Evolutionary conservation across 345 rosid genomes (phyloP).

Genomic region (Theobroma cacao): DNA sequence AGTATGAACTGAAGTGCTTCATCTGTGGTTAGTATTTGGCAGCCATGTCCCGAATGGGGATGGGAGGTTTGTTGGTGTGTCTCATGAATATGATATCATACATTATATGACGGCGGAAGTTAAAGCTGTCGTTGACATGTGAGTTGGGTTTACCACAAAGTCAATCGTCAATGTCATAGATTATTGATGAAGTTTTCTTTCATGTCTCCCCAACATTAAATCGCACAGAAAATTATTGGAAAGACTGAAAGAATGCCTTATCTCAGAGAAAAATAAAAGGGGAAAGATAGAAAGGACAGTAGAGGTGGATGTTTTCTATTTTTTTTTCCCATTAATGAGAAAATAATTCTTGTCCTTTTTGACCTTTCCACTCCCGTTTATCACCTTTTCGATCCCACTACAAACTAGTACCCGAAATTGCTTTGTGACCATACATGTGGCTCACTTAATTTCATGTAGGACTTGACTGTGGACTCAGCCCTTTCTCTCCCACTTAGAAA

Average conservation of each 20-base stretch:
- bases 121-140: not conserved
- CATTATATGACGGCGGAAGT: not conserved
- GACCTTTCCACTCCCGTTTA: no score
- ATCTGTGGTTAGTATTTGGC: not conserved
- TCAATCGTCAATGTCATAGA: not conserved
- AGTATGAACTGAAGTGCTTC: not conserved
- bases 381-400: not conserved
- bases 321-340: no score
- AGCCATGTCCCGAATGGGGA: not conserved
- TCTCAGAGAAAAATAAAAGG: not conserved
- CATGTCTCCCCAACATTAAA: no score
- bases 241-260: not conserved
- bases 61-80: not conserved
- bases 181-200: not conserved
- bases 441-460: not conserved
- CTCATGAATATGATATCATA: no score
- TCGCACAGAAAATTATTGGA: not conserved
- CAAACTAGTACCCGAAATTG: not conserved
- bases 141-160: not conserved
- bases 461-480: not conserved
- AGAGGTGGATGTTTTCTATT: not conserved
- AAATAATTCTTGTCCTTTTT: no score
- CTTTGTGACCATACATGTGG: not conserved
- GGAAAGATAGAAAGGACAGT: not conserved
- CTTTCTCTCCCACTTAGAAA: constrained; percentile 9